A percentile compares a stretch with the other conserved stretches of the same genome.
These are phyloP conservation scores for Candida ipomoeae DNA, from an alignment of 805 yeast species.

Conservation along the genomic window DNA sequence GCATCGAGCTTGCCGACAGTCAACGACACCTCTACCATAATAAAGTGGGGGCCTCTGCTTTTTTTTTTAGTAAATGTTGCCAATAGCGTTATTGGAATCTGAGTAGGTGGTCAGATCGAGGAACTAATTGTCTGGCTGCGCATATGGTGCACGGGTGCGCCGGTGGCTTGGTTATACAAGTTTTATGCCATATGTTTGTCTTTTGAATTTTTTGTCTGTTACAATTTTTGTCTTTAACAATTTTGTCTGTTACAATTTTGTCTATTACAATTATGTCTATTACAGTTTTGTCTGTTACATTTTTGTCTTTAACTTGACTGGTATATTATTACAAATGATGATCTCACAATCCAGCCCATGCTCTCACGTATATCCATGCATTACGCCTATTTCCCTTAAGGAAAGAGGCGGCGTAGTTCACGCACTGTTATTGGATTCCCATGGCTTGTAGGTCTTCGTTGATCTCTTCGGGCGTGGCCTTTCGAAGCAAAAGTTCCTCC, in stretches of 20 bases:
- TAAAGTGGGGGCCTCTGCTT: no score
- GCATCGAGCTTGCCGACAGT: constrained; percentile 97
- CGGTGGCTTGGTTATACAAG: neutral
- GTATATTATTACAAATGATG: neutral
- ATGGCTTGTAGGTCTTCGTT: constrained; percentile 66
- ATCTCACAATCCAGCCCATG: neutral
- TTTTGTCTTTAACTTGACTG: neutral
- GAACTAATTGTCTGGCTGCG: neutral
- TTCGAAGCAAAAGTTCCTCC: constrained; percentile 42
- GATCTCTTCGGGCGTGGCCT: constrained; percentile 69
- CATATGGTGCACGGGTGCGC: constrained; percentile 8
- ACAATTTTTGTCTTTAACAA: no score
- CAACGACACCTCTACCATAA: constrained; percentile 82
- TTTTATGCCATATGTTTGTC: no score
- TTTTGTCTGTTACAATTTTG: no score
- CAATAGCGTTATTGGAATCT: neutral
- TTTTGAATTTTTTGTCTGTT: no score
- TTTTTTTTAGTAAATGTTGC: no score
- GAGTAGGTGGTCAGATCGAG: neutral
- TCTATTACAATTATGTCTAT: no score
- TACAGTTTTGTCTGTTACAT: no score
- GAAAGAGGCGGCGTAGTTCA: neutral
- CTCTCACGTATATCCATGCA: neutral
- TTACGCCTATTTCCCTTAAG: neutral
- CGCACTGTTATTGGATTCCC: constrained; percentile 35